A percentile compares a stretch with the other conserved stretches of the same genome.
These are phyloP conservation scores for Xylariaceae sp. DNA, from an alignment of 2,329 filamentous ascomycete species.

Conservation along the genomic window DNA sequence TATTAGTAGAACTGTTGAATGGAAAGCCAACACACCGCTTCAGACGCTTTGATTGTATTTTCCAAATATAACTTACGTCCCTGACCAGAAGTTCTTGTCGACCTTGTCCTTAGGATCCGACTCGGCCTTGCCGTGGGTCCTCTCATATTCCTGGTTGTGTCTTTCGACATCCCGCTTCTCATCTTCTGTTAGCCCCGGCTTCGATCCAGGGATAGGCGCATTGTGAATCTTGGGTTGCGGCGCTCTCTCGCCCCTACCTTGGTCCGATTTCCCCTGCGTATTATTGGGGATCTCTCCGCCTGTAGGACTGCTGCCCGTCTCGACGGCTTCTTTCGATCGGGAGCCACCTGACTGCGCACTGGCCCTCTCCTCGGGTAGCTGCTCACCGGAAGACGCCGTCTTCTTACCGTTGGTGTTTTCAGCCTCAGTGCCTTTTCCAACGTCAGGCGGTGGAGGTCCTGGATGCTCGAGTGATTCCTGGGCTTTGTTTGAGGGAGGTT, in stretches of 20 bases:
- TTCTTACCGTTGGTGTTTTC: slow-evolving; percentile 26
- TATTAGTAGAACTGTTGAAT: slow-evolving; percentile 13
- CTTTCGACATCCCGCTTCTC: slow-evolving; percentile 52
- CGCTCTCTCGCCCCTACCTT: slow-evolving; percentile 32
- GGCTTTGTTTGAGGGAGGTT: slow-evolving; percentile 30
- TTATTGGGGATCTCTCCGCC: slow-evolving; percentile 27
- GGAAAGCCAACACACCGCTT: not conserved
- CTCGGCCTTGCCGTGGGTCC: slow-evolving; percentile 45
- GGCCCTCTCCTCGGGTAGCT: slow-evolving; percentile 31
- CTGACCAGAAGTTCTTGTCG: slow-evolving; percentile 50
- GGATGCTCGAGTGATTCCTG: slow-evolving; percentile 39
- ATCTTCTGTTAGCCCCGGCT: slow-evolving; percentile 40
- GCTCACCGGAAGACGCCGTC: slow-evolving; percentile 16
- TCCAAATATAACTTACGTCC: slow-evolving; percentile 32
- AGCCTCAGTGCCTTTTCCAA: slow-evolving; percentile 37
- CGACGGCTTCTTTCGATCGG: slow-evolving; percentile 37
- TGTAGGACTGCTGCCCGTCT: slow-evolving; percentile 33
- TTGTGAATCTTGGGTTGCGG: slow-evolving; percentile 50
- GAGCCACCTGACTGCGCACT: slow-evolving; percentile 37
- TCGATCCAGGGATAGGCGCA: slow-evolving; percentile 37
- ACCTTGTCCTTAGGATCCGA: slow-evolving; percentile 46
- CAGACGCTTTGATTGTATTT: not conserved
- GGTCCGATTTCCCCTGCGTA: slow-evolving; percentile 23
- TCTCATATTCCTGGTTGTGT: slow-evolving; percentile 55
- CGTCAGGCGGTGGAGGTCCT: slow-evolving; percentile 37